Evolutionary conservation across 768 basidiomycete genomes (phyloP).

Genomic region (Phlegmacium glaucopus): DNA sequence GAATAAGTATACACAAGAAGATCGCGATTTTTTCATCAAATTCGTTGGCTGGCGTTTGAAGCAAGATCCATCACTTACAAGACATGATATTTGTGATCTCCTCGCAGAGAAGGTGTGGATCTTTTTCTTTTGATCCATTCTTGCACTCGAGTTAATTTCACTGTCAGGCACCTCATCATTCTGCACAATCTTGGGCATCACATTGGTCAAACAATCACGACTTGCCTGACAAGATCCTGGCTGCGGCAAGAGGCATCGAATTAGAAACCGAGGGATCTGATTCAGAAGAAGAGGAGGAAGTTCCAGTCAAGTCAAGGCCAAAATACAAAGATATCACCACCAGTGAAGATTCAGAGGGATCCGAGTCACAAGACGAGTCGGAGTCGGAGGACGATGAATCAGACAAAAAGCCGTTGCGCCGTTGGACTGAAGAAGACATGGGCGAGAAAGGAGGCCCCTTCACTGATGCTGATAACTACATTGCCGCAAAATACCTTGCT

Average conservation of each 20-base stretch:
- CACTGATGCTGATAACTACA: constrained; percentile 59
- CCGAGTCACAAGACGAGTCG: constrained; percentile 13
- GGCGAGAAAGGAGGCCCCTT: constrained; percentile 46
- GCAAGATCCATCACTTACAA: constrained; percentile 47
- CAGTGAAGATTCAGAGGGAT: constrained; percentile 22
- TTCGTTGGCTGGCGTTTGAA: constrained; percentile 63
- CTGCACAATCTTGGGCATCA: constrained; percentile 58
- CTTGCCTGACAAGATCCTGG: constrained; percentile 62
- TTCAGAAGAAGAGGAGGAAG: constrained; percentile 10
- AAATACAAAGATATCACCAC: constrained; percentile 33
- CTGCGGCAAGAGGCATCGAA: constrained; percentile 33
- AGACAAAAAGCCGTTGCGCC: constrained; percentile 32
- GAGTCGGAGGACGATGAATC: constrained; percentile 22
- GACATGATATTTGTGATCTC: constrained; percentile 49
- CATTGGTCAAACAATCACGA: constrained; percentile 67
- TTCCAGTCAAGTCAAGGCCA: constrained; percentile 15
- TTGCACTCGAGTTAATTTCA: not conserved
- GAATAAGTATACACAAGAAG: constrained; percentile 63
- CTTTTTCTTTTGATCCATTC: not conserved
- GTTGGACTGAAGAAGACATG: constrained; percentile 46
- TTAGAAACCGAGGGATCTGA: constrained; percentile 13
- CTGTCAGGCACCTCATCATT: constrained; percentile 64
- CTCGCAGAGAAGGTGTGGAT: constrained; percentile 53
- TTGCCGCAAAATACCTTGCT: constrained; percentile 58
- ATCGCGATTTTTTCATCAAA: constrained; percentile 62